Evolutionary conservation across 345 rosid genomes (phyloP), one percentile per base, ranked within the genome.

Genomic region (Linum trigynum): DNA sequence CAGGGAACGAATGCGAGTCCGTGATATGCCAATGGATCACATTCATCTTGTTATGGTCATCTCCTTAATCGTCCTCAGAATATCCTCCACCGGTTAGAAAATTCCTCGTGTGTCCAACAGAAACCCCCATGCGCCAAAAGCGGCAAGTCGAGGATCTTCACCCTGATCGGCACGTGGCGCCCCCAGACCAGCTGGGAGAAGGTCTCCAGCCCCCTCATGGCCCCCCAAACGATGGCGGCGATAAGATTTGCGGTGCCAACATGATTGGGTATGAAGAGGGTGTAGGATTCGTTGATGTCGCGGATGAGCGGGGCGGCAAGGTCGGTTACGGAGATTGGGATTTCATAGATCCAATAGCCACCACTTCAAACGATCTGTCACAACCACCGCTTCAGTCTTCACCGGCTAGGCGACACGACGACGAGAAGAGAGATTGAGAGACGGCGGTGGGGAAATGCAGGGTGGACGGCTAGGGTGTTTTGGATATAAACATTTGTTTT

Each of bases 181-280:
- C 56, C 56, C 56, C 56, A 51, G 14, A 51, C 56, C 3, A 51
- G 56, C 56, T 51, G 56, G 56, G 56, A 51, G 56, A 51, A 51
- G 14, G 56, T 51, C 56, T 51, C 56, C 56, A 51, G 10, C 56
- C 56, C 56, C 0, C 56, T 3, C 56, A 51, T 51, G 56, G 3
- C 56, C 3, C 56, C 56, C 56, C 56, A 50, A 11, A 50, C 14
- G 14, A n/a, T 50, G 2, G 2, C 55, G 2, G 55, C 55, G 55
- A n/a, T 8, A 4, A 50, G 55, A 1, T 50, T 4, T n/a, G 55
- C 55, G 55, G 55, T 11, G 55, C 55, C 55, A n/a, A n/a, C n/a
- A n/a, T 4, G 9, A 3, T 11, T 8, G 55, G 55, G 55, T n/a
- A 50, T n/a, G 14, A 50, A 11, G 55, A 50, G 55, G 55, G 55